Evolutionary conservation across 768 basidiomycete genomes (phyloP).

Genomic region (Omphalotus guepiniiformis): DNA sequence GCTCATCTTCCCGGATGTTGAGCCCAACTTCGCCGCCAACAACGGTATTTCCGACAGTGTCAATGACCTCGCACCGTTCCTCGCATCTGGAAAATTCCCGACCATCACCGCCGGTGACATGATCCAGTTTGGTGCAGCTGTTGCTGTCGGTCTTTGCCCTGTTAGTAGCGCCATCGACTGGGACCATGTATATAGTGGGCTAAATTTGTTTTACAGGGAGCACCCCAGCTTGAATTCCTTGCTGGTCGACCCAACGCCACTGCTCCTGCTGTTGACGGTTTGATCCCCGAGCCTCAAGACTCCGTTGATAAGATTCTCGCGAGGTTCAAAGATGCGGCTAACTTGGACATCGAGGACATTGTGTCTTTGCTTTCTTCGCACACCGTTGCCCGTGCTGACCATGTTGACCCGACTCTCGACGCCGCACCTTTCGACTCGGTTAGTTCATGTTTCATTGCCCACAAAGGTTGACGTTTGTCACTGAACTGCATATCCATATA

Average conservation of each 20-base stretch:
- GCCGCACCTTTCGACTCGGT: constrained; percentile 13
- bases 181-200: constrained; percentile 7
- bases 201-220: constrained; percentile 13
- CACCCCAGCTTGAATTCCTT: constrained; percentile 33
- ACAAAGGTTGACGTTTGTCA: constrained; percentile 5
- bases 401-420: constrained; percentile 18
- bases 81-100: constrained; percentile 4
- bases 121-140: constrained; percentile 31
- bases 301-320: constrained; percentile 21
- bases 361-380: constrained; percentile 31
- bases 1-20: constrained; percentile 21
- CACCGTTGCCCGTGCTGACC: constrained; percentile 20
- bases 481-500: constrained; percentile 17
- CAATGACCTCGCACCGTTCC: constrained; percentile 9
- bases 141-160: constrained; percentile 33
- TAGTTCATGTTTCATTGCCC: constrained; percentile 5
- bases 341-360: constrained; percentile 28
- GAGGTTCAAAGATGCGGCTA: constrained; percentile 28
- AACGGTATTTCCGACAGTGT: constrained; percentile 16
- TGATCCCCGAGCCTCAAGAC: constrained; percentile 33
- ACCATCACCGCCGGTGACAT: constrained; percentile 1
- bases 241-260: constrained; percentile 29
- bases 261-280: constrained; percentile 21
- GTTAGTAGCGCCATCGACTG: constrained; percentile 19
- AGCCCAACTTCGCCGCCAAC: constrained; percentile 16